Evolutionary conservation across 352 stramenopile species (phyloP), one percentile per base, ranked within the genome.

Genomic region (Aphanomyces cochlioides): DNA sequence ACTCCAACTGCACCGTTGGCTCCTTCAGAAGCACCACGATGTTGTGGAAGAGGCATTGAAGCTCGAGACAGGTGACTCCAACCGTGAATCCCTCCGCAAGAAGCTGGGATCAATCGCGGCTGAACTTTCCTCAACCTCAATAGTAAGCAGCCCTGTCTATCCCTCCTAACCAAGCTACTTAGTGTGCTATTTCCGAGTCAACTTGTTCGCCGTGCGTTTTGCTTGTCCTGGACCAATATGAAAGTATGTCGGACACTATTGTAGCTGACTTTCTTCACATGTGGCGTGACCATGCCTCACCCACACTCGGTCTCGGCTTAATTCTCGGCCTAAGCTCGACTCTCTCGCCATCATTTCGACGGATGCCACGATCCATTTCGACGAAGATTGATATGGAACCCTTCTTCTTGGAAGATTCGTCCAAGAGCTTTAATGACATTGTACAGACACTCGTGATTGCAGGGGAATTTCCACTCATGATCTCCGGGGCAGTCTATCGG

Each of bases 141-240:
- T 1, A 19, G 54, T 7, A 28, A 37, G 1, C 28, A 28, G 28
- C 28, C 28, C 28, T 28, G 28, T 28, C 28, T 28, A 28, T 28
- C 28, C 28, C 28, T 28, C 28, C 28, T 28, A 28, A 28, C 28
- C 28, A 28, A 28, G 28, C 28, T 28, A 28, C 28, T 28, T 28
- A 28, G 28, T 2, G 45, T 53, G n/a, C 45, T 12, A 12, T 17
- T 12, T 13, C 54, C 28, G 5, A 28, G 54, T 37, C 54, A 37
- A 17, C 37, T 28, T 61, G 15, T 12, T 17, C 15, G 13, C 60
- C 41, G 19, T 37, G 19, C 37, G 66, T 53, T 34, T 41, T 94
- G 40, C 66, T 94, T 1, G 91, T 85, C 66, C 82, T 94, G n/a
- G 87, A 92, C 47, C 79, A 92, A 66, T 75, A 92, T 10, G 87